A percentile compares a stretch with the other conserved stretches of the same genome.
These are phyloP conservation scores for Arthrobotrys megalospora DNA, from an alignment of 2,329 filamentous ascomycete genomes.

Conservation along the genomic window DNA sequence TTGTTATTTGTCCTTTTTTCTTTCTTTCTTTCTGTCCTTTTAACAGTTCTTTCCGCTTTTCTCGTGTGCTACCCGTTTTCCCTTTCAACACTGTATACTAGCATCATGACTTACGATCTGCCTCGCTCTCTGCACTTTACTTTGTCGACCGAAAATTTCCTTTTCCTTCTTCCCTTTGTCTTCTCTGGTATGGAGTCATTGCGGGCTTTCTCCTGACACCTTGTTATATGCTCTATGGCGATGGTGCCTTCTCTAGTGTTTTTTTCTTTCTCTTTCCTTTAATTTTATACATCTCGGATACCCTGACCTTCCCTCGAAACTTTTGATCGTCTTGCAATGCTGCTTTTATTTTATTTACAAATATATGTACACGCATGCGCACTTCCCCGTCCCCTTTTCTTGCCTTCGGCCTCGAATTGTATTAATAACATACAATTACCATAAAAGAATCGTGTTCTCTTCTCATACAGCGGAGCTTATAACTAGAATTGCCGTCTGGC, in stretches of 20 bases:
- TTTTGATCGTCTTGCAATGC: slow-evolving; percentile 18
- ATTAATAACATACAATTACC: slow-evolving; percentile 60
- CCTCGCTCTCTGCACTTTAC: slow-evolving; percentile 30
- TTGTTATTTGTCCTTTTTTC: slow-evolving; percentile 16
- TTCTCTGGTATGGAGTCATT: slow-evolving; percentile 61
- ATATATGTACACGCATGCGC: slow-evolving; percentile 56
- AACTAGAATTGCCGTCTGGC: slow-evolving; percentile 59
- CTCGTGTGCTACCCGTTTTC: slow-evolving; percentile 19
- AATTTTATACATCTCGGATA: slow-evolving; percentile 50
- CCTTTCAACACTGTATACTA: slow-evolving; percentile 52
- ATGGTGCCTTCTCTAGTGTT: slow-evolving; percentile 28
- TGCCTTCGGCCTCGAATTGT: slow-evolving; percentile 42
- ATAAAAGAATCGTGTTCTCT: slow-evolving; percentile 38
- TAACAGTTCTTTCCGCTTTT: not conserved
- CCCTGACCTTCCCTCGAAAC: slow-evolving; percentile 47
- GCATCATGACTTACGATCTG: slow-evolving; percentile 58
- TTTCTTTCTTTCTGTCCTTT: no score
- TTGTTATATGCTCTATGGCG: slow-evolving; percentile 13
- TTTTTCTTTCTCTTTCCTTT: slow-evolving; percentile 34
- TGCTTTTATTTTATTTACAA: slow-evolving; percentile 43
- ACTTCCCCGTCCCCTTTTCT: slow-evolving; percentile 27
- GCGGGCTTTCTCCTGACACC: slow-evolving; percentile 32
- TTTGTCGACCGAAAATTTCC: slow-evolving; percentile 37
- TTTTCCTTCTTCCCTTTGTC: slow-evolving; percentile 57
- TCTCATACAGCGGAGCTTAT: not conserved